A percentile compares a stretch with the other conserved stretches of the same genome.
Evolutionary conservation across 192 early-diverging fungal species (phyloP).

Genomic region (Chytriomyces confervae): DNA sequence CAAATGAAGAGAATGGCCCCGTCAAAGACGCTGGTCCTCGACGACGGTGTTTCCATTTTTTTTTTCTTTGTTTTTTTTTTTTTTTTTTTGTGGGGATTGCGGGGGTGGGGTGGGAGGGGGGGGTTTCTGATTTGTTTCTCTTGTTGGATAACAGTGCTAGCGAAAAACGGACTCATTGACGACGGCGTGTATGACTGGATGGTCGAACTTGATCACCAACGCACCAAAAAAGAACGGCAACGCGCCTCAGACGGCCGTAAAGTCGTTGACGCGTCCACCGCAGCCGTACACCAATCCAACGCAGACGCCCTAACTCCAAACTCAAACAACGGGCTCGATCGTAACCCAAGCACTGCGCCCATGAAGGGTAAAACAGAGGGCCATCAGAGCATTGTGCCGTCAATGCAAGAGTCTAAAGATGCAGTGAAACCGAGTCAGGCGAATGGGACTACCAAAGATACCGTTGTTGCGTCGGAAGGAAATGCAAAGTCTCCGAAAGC

Average conservation of each 20-base stretch:
- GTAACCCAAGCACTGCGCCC: background rate
- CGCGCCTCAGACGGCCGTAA: slow-evolving; percentile 43
- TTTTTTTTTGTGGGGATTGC: too few relatives aligned
- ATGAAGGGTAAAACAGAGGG: background rate
- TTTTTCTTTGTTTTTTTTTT: background rate
- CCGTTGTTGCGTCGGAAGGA: too few relatives aligned
- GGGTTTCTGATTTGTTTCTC: too few relatives aligned
- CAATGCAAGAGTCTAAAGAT: background rate
- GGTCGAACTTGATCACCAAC: slow-evolving; percentile 59
- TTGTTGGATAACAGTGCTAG: slow-evolving; percentile 40
- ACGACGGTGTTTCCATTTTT: background rate
- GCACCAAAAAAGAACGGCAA: slow-evolving; percentile 49
- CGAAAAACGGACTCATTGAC: slow-evolving; percentile 72
- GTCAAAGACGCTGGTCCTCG: slow-evolving; percentile 1
- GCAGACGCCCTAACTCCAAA: slow-evolving; percentile 1
- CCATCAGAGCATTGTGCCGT: background rate
- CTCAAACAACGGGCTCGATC: background rate
- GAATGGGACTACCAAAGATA: too few relatives aligned
- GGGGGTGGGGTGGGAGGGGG: too few relatives aligned
- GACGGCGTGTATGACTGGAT: slow-evolving; percentile 98
- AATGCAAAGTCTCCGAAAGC: too few relatives aligned
- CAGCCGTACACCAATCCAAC: slow-evolving; percentile 20
- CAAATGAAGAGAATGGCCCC: background rate
- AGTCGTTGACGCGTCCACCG: slow-evolving; percentile 10
- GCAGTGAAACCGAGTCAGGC: background rate